Base-by-base conservation (phyloP, 1,139 yeast species). In the Scheffersomyces parashehatae region DNA sequence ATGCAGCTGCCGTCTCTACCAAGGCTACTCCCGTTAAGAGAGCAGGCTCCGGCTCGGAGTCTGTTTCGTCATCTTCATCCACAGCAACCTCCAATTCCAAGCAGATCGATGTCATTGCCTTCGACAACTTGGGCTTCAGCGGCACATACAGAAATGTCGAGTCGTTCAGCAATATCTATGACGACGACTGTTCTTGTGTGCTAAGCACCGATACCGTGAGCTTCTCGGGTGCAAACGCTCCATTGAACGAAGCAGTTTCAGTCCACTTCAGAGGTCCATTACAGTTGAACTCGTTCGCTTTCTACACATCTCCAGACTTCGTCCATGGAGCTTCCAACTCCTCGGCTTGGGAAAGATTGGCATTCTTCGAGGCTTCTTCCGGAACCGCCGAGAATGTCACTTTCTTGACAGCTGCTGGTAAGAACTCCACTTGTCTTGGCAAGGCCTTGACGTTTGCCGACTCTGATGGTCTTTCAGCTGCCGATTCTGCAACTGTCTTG, bases 241-340 rank as follows among this genome's bases (percentile, higher is more conserved):
- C 98, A 29, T 71, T 91, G 48, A 82, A 89, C 67, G 96, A 89
- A 68, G 97, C 89, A 64, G 72, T 91, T 41, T 84, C 96, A 13
- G 88, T 93, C 45, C 98, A 91, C 67, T 88, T 91, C 75, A 83
- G 98, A 69, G 99, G 98, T 45, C 99, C 98, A 29, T 65, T 93
- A 53, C 75, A 79, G 47, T 78, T 91, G 61, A 70, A 75, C 58
- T 87, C 88, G 67, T 89, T 93, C 61, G 97, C 90, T 54, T 69
- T 62, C 32, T 73, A 71, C 53, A 64, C 60, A 13, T 55, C 75
- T 2, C 46, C 47, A 3, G 49, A 49, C 31, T 51, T 46, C 32
- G 49, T 14, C 7, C 46, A 41, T 28, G 57, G 53, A 12, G 52
- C 88, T 77, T 54, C 85, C 58, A 46, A 55, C 59, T 20, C 36